Evolutionary conservation across 257 asterid genomes (phyloP), one percentile per base, ranked within the genome.

Genomic region (Solanum chiquidenum): DNA sequence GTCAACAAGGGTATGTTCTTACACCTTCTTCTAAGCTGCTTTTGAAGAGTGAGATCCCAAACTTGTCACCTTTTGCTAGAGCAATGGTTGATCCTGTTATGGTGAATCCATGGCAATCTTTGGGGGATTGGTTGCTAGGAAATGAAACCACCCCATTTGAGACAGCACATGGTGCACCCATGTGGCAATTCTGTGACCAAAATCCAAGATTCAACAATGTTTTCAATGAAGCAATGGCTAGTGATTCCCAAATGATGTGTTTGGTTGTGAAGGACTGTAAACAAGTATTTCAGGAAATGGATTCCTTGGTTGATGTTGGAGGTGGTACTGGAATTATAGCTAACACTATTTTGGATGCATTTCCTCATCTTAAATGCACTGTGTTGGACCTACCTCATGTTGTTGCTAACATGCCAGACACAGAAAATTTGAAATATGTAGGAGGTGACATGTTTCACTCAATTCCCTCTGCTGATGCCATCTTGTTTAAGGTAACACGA

Each of bases 151-250:
- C 88, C 18, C 64, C 92, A 23, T 91, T 91, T 69, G 84, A 33
- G 13, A 85, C 88, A 1, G 44, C 83, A 33, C 86, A 87, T 60
- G 92, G 91, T 21, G 35, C 3, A 20, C 0, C 52, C 1, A 6
- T 91, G 3, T 91, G 89, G 90, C 79, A 87, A 6, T 31, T 23
- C 6, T 44, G 84, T 31, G 89, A 85, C 13, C 20, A 75, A 3
- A 84, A 87, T 20, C 87, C 90, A 2, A 6, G 69, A 83, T 3
- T 88, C 52, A 88, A 86, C 87, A 27, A 11, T 21, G 35, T 31
- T 18, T 88, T 92, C 42, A 89, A 92, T 25, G 90, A 91, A 49
- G 90, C 49, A 20, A 92, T 89, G 94, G 85, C 90, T 7, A 72
- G 91, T n/a, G 91, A 89, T 83, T 33, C 93, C 29, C 86, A 25